Base-by-base conservation (phyloP, 306 rosid genomes). In the Cucumis hystrix region DNA sequence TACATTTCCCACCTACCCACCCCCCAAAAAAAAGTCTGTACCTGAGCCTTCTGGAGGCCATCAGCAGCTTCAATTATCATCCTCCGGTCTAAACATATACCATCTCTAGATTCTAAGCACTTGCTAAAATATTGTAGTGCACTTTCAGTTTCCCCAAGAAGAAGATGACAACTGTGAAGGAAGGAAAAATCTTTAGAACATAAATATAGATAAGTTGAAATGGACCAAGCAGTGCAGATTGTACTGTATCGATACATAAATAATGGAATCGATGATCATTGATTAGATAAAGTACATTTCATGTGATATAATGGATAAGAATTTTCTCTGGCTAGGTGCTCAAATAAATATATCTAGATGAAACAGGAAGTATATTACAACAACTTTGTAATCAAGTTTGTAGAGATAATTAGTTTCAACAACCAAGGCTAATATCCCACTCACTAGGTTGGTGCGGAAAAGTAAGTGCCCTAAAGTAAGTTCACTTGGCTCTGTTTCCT, bases 81-180 rank as follows among this genome's bases (percentile, higher is more conserved):
- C 80, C 94, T 89, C 77, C 96, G 90, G 79, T 92, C 98, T 91
- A 95, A 90, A 89, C 96, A 89, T 58, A 92, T 87, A 83, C 71
- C 87, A 60, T 77, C 83, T 65, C 79, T 83, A 4, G 89, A 84
- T 79, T 89, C 96, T 83, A 88, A 64, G 84, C 91, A 90, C 86
- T 83, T 87, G 43, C 52, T 90, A 56, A 83, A 92, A 83, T 65
- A 83, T 66, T 64, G 83, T 83, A 56, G 63, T 64, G 97, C 96
- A 83, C 83, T 81, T 68, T 90, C 96, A 52, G 87, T 76, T 75
- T 89, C 97, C 76, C 98, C 98, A 5, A 95, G 92, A 85, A 87
- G 83, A 90, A 95, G 98, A 85, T 90, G 88, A 72, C 93, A 92
- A 55, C 98, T 95, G 85, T 55, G 30, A 76, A 33, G 47, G 70